Base-by-base conservation (phyloP, 441 rosid species). In the Rhodomyrtus psidioides region DNA sequence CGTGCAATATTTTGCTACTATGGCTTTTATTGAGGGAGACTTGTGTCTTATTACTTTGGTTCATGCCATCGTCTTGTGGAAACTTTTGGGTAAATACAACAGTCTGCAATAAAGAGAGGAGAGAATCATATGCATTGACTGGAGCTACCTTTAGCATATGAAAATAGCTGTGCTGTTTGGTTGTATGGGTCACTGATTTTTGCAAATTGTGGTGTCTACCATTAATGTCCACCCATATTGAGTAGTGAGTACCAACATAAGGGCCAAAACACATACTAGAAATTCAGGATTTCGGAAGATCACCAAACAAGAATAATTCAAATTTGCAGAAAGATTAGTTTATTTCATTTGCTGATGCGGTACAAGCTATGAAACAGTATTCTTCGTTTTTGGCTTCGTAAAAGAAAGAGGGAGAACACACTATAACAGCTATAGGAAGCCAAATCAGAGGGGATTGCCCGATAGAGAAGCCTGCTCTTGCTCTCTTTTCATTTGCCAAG, bases 401-500 rank as follows among this genome's bases (percentile, higher is more conserved):
- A 65, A 65, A 34, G n/a, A 34, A 65, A 21, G n/a, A 65, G 46
- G 14, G 46, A 65, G 46, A 65, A 34, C 76, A 65, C 76, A 19
- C 76, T 34, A 19, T 0, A 65, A 65, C 76, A 34, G 76, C 46
- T 5, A 9, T 65, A 10, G 46, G 76, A 65, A 34, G 26, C 26
- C 76, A 65, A 65, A 17, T 62, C 44, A 62, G 26, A 34, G 76
- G 7, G 44, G 24, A 65, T 65, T 65, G 49, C 46, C 13, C 49
- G 12, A 16, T 16, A 62, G 30, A 39, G 15, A 70, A 10, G 49
- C 79, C 49, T 19, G 49, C 49, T 34, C 26, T 34, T 34, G 46
- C 79, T 70, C 15, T 34, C 21, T 19, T 12, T 85, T 94, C 82
- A 94, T 87, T 93, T 92, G 1, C 83, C 84, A 83, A 92, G 87